These are phyloP conservation scores for Stagonosporopsis cucurbitacearum DNA, from an alignment of 2,329 filamentous ascomycete species.

Conservation along the genomic window DNA sequence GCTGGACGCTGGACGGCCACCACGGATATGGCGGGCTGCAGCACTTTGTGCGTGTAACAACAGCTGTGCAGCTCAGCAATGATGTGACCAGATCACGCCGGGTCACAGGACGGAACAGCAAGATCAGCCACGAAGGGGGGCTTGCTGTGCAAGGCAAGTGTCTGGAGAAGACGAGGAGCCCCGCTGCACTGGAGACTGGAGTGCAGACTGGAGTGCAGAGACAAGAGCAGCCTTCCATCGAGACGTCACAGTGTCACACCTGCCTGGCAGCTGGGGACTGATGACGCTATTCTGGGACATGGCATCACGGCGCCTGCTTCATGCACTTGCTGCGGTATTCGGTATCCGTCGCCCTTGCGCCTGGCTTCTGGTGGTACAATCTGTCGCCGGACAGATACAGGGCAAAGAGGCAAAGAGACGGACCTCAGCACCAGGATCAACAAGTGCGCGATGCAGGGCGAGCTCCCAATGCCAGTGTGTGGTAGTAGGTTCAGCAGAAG, in stretches of 20 bases:
- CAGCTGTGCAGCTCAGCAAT: constrained; percentile 6
- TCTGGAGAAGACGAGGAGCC: constrained; percentile 19
- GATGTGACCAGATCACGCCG: constrained; percentile 12
- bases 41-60: constrained; percentile 13
- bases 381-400: constrained; percentile 4
- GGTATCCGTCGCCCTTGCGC: constrained; percentile 13
- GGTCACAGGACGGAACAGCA: not conserved
- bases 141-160: constrained; percentile 5
- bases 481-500: not conserved
- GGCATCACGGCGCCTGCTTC: constrained; percentile 6
- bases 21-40: constrained; percentile 9
- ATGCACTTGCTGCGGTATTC: constrained; percentile 9
- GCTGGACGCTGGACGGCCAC: constrained; percentile 11
- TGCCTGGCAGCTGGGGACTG: constrained; percentile 7
- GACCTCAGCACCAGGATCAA: constrained; percentile 6
- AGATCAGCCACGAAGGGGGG: constrained; percentile 1
- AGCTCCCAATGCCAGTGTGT: not conserved
- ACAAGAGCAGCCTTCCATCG: constrained; percentile 19
- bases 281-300: constrained; percentile 17
- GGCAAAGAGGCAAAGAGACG: constrained; percentile 1
- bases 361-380: constrained; percentile 14
- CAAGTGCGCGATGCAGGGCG: not conserved
- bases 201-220: constrained; percentile 6
- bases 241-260: constrained; percentile 19
- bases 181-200: constrained; percentile 4